Evolutionary conservation across 1,139 yeast genomes (phyloP), one percentile per base, ranked within the genome.

Genomic region (Blastobotrys proliferans): DNA sequence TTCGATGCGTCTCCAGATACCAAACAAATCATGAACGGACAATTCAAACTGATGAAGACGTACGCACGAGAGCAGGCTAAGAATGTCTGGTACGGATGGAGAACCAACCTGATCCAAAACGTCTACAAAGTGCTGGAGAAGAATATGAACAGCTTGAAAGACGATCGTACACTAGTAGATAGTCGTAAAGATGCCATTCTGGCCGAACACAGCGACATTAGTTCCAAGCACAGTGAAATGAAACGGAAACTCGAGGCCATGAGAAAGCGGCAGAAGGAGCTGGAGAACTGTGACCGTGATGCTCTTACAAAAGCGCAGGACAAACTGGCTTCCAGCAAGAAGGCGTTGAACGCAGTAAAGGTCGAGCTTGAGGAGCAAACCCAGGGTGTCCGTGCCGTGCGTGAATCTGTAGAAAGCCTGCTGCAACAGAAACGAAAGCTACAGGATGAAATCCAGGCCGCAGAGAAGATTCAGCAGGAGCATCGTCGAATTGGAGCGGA

Each of bases 51-150:
- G 21, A 60, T 77, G 41, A 76, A 75, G 54, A 77, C 74, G 40
- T 70, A 59, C 47, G 67, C 81, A 3, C 65, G 80, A 26, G 68
- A 66, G 31, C 73, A 73, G 53, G 76, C 82, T 2, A 70, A 67
- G 45, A 69, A 68, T 18, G 72, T 73, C 1, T 79, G 83, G 83
- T 77, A 76, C 52, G 71, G 67, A 31, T 78, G 83, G 83, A 60
- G 82, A 49, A 25, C 43, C 14, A 73, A 73, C 47, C 59, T 77
- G 32, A 61, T 73, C 3, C 58, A 63, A 26, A 76, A 74, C 39
- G 61, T 76, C 18, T 52, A 69, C 29, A 58, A 58, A 20, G 74
- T 69, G 38, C 57, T 75, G 30, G 58, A 62, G 24, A 59, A 57
- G 30, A 69, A 61, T 34, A 26, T 48, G 14, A 38, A 42, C 9